Evolutionary conservation across 2,329 filamentous ascomycete species (phyloP).

Genomic region (Ophiostoma montium): DNA sequence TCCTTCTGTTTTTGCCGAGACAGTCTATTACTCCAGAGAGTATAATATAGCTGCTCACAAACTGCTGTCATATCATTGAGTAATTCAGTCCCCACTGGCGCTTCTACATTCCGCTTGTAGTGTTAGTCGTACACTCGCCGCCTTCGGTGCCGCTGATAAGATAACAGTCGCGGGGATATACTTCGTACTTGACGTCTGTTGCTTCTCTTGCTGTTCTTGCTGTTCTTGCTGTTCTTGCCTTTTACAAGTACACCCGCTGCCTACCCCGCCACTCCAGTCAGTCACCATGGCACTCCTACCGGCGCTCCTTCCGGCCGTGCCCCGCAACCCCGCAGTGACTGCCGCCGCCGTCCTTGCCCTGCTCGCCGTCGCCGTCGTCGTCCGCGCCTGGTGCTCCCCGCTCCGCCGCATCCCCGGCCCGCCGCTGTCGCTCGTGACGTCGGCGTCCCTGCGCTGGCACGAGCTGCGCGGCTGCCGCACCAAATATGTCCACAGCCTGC

Average conservation of each 20-base stretch:
- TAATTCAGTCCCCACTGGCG: neutral
- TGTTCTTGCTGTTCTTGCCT: no score
- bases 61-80: neutral
- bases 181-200: no score
- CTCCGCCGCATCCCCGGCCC: slow-evolving; percentile 35
- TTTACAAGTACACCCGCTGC: no score
- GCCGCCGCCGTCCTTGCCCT: neutral
- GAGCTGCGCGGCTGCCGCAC: slow-evolving; percentile 41
- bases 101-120: no score
- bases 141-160: no score
- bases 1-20: neutral
- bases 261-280: no score
- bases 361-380: slow-evolving; percentile 6
- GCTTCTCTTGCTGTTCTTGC: no score
- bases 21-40: neutral
- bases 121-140: no score
- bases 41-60: neutral
- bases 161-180: no score
- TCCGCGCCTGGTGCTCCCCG: slow-evolving; percentile 16
- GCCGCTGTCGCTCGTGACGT: slow-evolving; percentile 32
- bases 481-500: slow-evolving; percentile 39
- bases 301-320: neutral
- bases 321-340: neutral
- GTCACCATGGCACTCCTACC: neutral
- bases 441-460: slow-evolving; percentile 37